Base-by-base conservation (phyloP, 306 rosid species). In the Cucurbita pepo region DNA sequence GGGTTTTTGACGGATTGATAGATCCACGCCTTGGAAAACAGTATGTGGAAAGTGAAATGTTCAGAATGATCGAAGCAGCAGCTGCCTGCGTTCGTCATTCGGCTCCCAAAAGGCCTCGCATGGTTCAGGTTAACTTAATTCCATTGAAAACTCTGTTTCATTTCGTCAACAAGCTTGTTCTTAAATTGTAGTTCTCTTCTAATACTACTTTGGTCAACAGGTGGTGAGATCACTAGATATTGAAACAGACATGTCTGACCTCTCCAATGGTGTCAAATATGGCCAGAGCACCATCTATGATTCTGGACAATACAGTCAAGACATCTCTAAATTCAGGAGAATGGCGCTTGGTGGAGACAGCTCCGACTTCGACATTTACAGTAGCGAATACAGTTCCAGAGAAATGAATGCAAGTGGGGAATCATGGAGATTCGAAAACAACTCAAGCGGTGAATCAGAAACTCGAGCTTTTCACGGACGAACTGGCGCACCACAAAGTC, bases 1-100 rank as follows among this genome's bases (percentile, higher is more conserved):
- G 89, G 11, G 88, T 87, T 43, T 77, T 84, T 56, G 72, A 82
- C 11, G 84, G 81, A 56, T 71, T 94, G 58, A 90, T 77, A 57
- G 99, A 94, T 78, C 79, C 79, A 62, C 80, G 96, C 82, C 97
- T 94, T 59, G 84, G 79, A 65, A 58, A 70, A 72, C 81, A 82
- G 16, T 94, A 87, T 7, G 80, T 83, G 53, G 96, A 86, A 71
- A 76, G 76, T 62, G 90, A 94, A 82, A 86, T 94, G 96, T 48
- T 81, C 74, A 84, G 82, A 79, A 94, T 94, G 99, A 81, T 89
- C 10, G 96, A 88, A 82, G 92, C 96, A 51, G 97, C 99, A 13
- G 99, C 95, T 50, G 99, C 97, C 2, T 91, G 99, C 43, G 87
- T 94, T 75, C 96, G 97, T 34, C 96, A 88, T 75, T 94, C 97